Evolutionary conservation across 345 rosid genomes (phyloP).

Genomic region (Durio zibethinus): DNA sequence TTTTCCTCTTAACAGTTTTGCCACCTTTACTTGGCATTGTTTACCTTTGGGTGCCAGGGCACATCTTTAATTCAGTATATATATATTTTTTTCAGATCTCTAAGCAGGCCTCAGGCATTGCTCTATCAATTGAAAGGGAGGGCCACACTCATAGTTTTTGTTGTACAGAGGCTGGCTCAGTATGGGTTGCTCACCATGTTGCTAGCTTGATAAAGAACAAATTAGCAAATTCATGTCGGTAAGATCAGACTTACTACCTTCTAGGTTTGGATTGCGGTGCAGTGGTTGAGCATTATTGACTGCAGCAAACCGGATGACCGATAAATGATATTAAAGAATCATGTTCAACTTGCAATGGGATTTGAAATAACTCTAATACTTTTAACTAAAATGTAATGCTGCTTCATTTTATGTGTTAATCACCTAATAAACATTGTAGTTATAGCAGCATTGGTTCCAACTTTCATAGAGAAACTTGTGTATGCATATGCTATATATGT

Average conservation of each 20-base stretch:
- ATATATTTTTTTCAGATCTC: conserved; percentile 43
- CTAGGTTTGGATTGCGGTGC: not conserved
- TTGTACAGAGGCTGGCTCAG: conserved; percentile 74
- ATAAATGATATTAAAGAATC: not conserved
- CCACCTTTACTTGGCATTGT: not conserved
- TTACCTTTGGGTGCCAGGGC: not conserved
- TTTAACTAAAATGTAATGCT: not conserved
- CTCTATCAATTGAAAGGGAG: conserved; percentile 67
- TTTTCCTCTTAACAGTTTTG: not conserved
- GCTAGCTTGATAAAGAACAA: conserved; percentile 49
- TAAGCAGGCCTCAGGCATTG: conserved; percentile 47
- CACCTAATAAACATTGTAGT: not conserved
- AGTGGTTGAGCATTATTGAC: not conserved
- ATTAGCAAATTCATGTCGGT: conserved; percentile 11
- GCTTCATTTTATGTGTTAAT: not conserved
- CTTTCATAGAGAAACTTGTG: not conserved
- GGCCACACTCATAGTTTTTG: conserved; percentile 74
- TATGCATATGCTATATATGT: not conserved
- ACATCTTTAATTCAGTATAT: not conserved
- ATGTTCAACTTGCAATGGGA: not conserved
- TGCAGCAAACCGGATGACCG: not conserved
- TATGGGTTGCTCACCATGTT: conserved; percentile 68
- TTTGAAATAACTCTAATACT: not conserved
- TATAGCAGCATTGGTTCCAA: not conserved
- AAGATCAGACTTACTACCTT: not conserved